Percentiles rank a stretch among this genome's conserved stretches.
These are phyloP conservation scores for Prunus fruticosa DNA, from an alignment of 306 rosid genomes.

Conservation along the genomic window DNA sequence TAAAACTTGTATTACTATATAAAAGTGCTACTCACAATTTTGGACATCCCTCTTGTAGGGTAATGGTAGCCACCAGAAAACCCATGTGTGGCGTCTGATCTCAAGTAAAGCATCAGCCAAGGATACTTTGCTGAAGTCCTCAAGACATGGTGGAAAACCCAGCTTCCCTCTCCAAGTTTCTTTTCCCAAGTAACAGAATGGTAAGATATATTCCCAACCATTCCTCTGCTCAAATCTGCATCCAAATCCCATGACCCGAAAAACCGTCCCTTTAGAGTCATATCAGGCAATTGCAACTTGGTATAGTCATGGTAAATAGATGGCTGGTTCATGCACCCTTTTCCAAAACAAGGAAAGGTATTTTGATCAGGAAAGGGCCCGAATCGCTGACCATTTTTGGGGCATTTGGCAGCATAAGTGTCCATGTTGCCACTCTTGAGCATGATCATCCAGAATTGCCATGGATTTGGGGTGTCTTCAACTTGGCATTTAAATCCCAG, in stretches of 20 bases:
- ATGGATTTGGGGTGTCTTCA: slow-evolving; percentile 42
- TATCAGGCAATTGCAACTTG: slow-evolving; percentile 26
- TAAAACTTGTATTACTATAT: neutral
- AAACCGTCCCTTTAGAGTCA: slow-evolving; percentile 42
- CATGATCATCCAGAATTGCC: slow-evolving; percentile 74
- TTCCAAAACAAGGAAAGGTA: slow-evolving; percentile 51
- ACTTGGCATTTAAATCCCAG: slow-evolving; percentile 49
- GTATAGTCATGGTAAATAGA: slow-evolving; percentile 50
- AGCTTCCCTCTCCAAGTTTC: slow-evolving; percentile 44
- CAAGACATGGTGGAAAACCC: slow-evolving; percentile 54
- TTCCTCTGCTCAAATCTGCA: slow-evolving; percentile 15
- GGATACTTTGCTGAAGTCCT: slow-evolving; percentile 58
- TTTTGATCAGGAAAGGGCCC: slow-evolving; percentile 32
- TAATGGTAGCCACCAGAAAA: slow-evolving; percentile 60
- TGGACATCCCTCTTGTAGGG: slow-evolving; percentile 52
- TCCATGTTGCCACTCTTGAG: slow-evolving; percentile 64
- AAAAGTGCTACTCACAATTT: slow-evolving; percentile 41
- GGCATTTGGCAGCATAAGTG: slow-evolving; percentile 46
- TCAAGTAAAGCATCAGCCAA: slow-evolving; percentile 64
- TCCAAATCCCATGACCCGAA: slow-evolving; percentile 54
- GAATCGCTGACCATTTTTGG: slow-evolving; percentile 37
- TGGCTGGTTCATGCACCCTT: slow-evolving; percentile 63
- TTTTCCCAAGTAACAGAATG: slow-evolving; percentile 53
- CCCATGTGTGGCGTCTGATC: slow-evolving; percentile 57
- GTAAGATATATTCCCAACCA: slow-evolving; percentile 37